These are phyloP conservation scores for Cairneyella variabilis DNA, from an alignment of 495 filamentous ascomycete species.

Conservation along the genomic window DNA sequence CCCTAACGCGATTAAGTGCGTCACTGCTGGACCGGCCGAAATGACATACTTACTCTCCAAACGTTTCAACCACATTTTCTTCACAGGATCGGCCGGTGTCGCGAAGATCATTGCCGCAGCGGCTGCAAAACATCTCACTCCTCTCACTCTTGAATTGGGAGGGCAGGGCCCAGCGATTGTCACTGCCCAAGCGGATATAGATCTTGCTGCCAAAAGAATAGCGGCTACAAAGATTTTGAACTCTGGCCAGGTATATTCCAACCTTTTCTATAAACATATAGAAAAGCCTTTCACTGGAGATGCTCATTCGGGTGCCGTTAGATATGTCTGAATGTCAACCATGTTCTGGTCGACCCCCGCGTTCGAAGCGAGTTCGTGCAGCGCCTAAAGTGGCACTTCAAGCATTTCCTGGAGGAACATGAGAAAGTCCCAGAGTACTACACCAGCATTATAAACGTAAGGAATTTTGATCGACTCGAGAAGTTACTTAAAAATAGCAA, in stretches of 20 bases:
- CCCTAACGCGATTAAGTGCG: conserved; percentile 63
- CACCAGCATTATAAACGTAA: conserved; percentile 67
- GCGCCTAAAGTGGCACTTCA: conserved; percentile 62
- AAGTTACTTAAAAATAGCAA: conserved; percentile 72
- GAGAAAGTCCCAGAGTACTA: conserved; percentile 67
- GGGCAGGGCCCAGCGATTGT: conserved; percentile 88
- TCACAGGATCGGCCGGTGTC: conserved; percentile 73
- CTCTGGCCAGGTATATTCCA: no score
- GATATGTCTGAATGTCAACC: conserved; percentile 82
- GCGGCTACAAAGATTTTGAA: conserved; percentile 81
- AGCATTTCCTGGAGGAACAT: conserved; percentile 79
- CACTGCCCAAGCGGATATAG: conserved; percentile 69
- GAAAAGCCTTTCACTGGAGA: no score
- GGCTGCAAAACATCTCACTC: conserved; percentile 83
- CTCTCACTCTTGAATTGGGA: conserved; percentile 80
- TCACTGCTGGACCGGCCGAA: conserved; percentile 77
- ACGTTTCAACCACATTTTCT: conserved; percentile 95
- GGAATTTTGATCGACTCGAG: conserved; percentile 75
- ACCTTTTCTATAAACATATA: no score
- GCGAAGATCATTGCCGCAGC: conserved; percentile 83
- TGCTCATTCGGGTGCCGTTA: no score
- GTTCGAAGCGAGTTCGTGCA: conserved; percentile 65
- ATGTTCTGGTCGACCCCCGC: conserved; percentile 69
- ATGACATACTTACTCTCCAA: conserved; percentile 73
- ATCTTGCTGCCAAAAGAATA: conserved; percentile 72